Conservation (phyloP, 345 rosid species). For the thale cress (Arabidopsis thaliana) region TAIR10.1 NC_003074.8:13318501-13319000, state of each 20-base stretch:
- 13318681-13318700: neutral
- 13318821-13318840: neutral
- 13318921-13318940: neutral
- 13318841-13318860: neutral
- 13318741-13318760: neutral
- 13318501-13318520: no score
- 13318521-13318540: no score
- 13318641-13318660: neutral
- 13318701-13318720: neutral
- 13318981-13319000: neutral
- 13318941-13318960: neutral
- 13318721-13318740: neutral
- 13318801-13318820: neutral
- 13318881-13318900: neutral
- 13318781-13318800: neutral
- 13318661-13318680: neutral
- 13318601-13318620: neutral
- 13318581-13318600: neutral
- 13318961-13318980: neutral
- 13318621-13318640: neutral
- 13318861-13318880: neutral
- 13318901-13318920: neutral
- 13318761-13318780: fast-evolving
- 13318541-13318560: neutral
- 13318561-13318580: neutral